Evolutionary conservation across 208 protist genomes (phyloP).

Genomic region (Acanthamoeba pearcei): DNA sequence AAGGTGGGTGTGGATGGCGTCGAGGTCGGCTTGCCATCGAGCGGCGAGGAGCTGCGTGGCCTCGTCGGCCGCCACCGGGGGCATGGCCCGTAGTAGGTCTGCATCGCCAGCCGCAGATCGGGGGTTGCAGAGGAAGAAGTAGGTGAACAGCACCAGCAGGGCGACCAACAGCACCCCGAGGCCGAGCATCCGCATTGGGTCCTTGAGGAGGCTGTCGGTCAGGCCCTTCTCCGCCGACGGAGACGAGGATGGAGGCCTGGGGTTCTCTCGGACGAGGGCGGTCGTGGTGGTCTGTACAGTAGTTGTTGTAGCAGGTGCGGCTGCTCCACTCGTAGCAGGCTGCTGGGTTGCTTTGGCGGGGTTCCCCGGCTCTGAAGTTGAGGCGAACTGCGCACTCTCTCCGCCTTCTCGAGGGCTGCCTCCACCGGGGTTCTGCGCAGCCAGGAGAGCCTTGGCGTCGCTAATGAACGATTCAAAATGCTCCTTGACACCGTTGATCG

Average conservation of each 20-base stretch:
- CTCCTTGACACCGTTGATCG: constrained; percentile 72
- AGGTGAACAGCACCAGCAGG: constrained; percentile 21
- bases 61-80: neutral
- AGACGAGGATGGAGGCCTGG: neutral
- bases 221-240: neutral
- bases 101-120: no score
- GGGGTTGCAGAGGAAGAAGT: neutral
- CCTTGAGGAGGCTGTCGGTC: neutral
- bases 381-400: neutral
- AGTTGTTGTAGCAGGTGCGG: neutral
- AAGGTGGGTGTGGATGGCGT: constrained; percentile 35
- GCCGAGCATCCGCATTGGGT: neutral
- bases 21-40: constrained; percentile 45
- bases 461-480: constrained; percentile 63
- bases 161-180: neutral
- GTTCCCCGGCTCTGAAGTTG: neutral
- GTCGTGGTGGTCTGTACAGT: neutral
- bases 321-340: neutral
- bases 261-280: neutral
- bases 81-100: neutral
- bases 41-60: neutral
- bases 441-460: neutral
- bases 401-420: neutral
- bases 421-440: neutral
- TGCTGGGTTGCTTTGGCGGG: neutral